Evolutionary conservation across 2,329 filamentous ascomycete genomes (phyloP).

Genomic region (Aspergillus sp.): DNA sequence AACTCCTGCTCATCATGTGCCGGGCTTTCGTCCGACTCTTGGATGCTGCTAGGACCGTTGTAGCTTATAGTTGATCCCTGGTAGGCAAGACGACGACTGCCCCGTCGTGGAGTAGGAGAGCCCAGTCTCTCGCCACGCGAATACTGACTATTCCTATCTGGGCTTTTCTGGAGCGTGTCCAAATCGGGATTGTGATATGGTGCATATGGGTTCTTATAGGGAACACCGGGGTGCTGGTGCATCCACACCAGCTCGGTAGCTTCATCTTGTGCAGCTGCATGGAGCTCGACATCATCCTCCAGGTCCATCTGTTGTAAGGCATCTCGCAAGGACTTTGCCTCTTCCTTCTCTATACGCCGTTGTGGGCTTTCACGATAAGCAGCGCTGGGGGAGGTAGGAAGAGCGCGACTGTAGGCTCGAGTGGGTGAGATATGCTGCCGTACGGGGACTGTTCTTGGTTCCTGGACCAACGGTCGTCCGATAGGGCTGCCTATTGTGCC

Average conservation of each 20-base stretch:
- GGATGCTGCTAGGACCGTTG: not conserved
- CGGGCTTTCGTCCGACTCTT: not conserved
- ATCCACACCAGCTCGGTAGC: constrained; percentile 66
- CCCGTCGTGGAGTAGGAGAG: constrained; percentile 15
- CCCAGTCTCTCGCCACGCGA: constrained; percentile 44
- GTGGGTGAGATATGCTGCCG: constrained; percentile 42
- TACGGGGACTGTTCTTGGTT: constrained; percentile 34
- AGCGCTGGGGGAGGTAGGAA: constrained; percentile 39
- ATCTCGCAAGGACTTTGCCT: constrained; percentile 57
- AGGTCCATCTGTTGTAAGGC: constrained; percentile 62
- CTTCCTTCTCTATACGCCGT: constrained; percentile 60
- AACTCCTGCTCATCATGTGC: constrained; percentile 2
- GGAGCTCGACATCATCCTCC: constrained; percentile 55
- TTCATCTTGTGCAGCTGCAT: constrained; percentile 61
- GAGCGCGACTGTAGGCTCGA: constrained; percentile 33
- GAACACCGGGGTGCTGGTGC: constrained; percentile 57
- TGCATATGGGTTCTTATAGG: constrained; percentile 51
- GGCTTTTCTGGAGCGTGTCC: constrained; percentile 42
- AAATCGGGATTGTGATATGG: constrained; percentile 49
- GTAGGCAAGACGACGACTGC: constrained; percentile 24
- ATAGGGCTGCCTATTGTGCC: constrained; percentile 29
- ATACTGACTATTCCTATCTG: constrained; percentile 45
- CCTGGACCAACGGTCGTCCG: constrained; percentile 43
- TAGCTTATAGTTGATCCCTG: constrained; percentile 19
- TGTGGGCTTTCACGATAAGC: constrained; percentile 57